Evolutionary conservation across 2,329 filamentous ascomycete species (phyloP), one percentile per base, ranked within the genome.

Genomic region (Colletotrichum agaves): DNA sequence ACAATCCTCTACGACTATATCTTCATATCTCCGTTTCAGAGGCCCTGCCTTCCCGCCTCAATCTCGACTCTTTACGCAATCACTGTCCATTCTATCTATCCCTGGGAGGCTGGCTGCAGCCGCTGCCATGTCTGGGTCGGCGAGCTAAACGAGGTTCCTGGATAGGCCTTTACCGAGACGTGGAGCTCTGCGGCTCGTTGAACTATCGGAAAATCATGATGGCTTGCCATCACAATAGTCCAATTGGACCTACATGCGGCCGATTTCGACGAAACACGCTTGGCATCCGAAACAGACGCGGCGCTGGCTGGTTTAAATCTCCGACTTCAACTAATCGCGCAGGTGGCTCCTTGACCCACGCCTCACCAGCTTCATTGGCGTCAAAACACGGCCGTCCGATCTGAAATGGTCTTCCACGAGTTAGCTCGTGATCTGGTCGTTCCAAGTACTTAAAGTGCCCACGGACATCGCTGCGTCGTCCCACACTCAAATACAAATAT

Each of bases 301-400:
- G 19, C 33, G 27, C 47, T 50, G 65, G 31, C 61, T 61, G 52
- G 21, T n/a, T 41, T 58, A 55, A 64, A 58, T 67, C 53, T 64
- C 64, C 64, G 65, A 59, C n/a, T 13, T 50, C n/a, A 50, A 17
- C 23, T 49, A 33, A 27, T 35, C 5, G 19, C 35, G 56, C 37
- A 44, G 53, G 13, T 53, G 39, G 47, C 33, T 43, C 61, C 17
- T 33, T 53, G 53, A 41, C 60, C 27, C 27, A 41, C 4, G 35
- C 15, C 62, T n/a, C 37, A 27, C 60, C 31, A 58, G 35, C 13
- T 47, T 50, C 53, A 3, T 39, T 19, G 47, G 56, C 56, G 49
- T 41, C 57, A 66, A 33, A n/a, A 41, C 33, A 41, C 56, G 15
- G 33, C 19, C 64, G 21, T 58, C 61, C 41, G 17, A 49, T 55